A percentile compares a stretch with the other conserved stretches of the same genome.
Conservation (phyloP, 1,284 basidiomycete genomes). For the Cutaneotrichosporon dermatis region DNA sequence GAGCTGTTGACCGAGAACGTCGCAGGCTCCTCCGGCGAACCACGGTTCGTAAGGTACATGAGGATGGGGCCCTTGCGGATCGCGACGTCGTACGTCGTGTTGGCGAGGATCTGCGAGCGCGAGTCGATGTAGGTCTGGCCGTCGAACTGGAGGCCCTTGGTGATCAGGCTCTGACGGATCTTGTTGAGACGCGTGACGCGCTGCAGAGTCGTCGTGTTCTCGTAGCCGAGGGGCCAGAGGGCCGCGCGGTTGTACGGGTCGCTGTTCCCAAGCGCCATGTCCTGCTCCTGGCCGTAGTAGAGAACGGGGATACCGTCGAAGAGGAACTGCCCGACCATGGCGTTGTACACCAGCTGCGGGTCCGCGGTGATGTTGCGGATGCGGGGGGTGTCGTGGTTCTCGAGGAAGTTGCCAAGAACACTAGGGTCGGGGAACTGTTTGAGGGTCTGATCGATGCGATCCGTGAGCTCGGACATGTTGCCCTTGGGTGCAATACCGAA, state of each 20-base stretch:
- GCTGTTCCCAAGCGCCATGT: slow-evolving; percentile 54
- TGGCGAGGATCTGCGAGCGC: slow-evolving; percentile 57
- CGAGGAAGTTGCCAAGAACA: slow-evolving; percentile 71
- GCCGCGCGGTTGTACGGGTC: slow-evolving; percentile 73
- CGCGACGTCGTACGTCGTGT: slow-evolving; percentile 60
- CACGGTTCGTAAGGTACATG: slow-evolving; percentile 63
- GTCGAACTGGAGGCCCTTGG: slow-evolving; percentile 48
- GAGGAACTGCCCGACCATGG: slow-evolving; percentile 64
- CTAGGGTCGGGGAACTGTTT: slow-evolving; percentile 53
- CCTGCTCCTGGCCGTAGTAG: slow-evolving; percentile 68
- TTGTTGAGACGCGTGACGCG: slow-evolving; percentile 63
- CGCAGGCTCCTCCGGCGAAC: slow-evolving; percentile 34
- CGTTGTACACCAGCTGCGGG: slow-evolving; percentile 53
- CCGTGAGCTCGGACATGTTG: slow-evolving; percentile 61
- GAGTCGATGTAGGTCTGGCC: slow-evolving; percentile 57
- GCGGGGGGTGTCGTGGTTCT: slow-evolving; percentile 75
- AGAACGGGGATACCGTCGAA: slow-evolving; percentile 68
- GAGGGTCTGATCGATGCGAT: slow-evolving; percentile 58
- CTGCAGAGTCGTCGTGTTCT: slow-evolving; percentile 56
- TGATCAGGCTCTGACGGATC: slow-evolving; percentile 64
- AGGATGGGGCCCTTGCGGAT: slow-evolving; percentile 68
- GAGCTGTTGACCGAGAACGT: slow-evolving; percentile 33
- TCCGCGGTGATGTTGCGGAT: slow-evolving; percentile 59
- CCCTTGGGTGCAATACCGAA: slow-evolving; percentile 55
- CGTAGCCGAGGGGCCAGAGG: slow-evolving; percentile 61